phyloP scores from a whole-genome alignment of 2,329 filamentous ascomycete species.

The Pseudopithomyces maydicus region DNA sequence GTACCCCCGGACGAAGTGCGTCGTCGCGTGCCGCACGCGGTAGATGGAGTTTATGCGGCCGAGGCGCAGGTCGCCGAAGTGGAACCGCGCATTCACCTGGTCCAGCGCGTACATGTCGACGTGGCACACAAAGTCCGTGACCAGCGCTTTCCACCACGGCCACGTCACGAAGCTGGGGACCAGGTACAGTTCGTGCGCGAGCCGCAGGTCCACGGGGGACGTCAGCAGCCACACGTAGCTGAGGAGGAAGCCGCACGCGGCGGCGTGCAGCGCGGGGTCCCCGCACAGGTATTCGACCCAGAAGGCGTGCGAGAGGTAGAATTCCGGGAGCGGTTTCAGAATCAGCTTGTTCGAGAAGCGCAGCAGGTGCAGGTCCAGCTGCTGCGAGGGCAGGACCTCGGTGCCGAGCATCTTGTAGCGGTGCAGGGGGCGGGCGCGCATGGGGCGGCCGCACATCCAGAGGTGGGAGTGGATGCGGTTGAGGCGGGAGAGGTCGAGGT shows the following conservation, averaged over 20 bases:
- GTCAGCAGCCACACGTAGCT: slow-evolving; percentile 44
- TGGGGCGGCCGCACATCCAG: slow-evolving; percentile 44
- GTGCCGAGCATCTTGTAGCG: slow-evolving; percentile 43
- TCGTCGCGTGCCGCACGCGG: slow-evolving; percentile 34
- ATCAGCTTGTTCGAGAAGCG: slow-evolving; percentile 36
- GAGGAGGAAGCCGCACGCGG: slow-evolving; percentile 38
- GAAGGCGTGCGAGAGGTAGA: slow-evolving; percentile 34
- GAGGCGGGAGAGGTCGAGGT: slow-evolving; percentile 36
- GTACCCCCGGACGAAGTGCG: slow-evolving; percentile 46
- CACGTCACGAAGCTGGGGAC: slow-evolving; percentile 38
- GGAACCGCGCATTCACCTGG: slow-evolving; percentile 43
- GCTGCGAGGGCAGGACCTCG: slow-evolving; percentile 36
- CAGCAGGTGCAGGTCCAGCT: slow-evolving; percentile 45
- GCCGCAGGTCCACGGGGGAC: slow-evolving; percentile 38
- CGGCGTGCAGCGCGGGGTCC: slow-evolving; percentile 21
- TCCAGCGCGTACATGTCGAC: slow-evolving; percentile 40
- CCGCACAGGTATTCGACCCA: slow-evolving; percentile 36
- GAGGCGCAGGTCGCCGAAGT: slow-evolving; percentile 42
- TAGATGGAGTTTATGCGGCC: slow-evolving; percentile 45
- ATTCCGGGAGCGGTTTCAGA: slow-evolving; percentile 42
- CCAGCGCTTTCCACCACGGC: slow-evolving; percentile 42
- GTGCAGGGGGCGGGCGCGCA: slow-evolving; percentile 42
- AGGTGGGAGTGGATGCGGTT: slow-evolving; percentile 41
- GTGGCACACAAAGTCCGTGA: slow-evolving; percentile 25
- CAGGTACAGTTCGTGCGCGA: slow-evolving; percentile 36